A percentile compares a stretch with the other conserved stretches of the same genome.
Evolutionary conservation across 2,329 filamentous ascomycete genomes (phyloP).

Genomic region (Elsinoe necatrix): DNA sequence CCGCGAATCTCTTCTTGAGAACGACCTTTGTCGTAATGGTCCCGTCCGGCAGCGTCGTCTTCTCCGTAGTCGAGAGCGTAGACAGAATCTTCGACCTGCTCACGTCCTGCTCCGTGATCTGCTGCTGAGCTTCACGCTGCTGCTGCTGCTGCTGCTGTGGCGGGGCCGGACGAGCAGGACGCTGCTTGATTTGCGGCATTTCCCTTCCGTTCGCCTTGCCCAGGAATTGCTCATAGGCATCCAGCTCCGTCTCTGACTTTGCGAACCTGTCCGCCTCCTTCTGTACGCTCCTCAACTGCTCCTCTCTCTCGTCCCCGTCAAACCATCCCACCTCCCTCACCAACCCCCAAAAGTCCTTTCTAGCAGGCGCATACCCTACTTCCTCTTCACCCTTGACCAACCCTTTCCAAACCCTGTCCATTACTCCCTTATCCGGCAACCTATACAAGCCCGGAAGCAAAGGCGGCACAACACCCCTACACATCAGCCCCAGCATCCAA

Average conservation of each 20-base stretch:
- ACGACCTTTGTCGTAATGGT: constrained; percentile 49
- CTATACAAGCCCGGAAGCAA: constrained; percentile 23
- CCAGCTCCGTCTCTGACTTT: constrained; percentile 39
- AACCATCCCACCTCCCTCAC: constrained; percentile 19
- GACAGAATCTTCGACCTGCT: constrained; percentile 37
- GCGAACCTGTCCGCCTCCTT: constrained; percentile 17
- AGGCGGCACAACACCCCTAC: constrained; percentile 29
- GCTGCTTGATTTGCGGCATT: not conserved
- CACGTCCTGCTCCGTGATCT: constrained; percentile 1
- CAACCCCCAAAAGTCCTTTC: constrained; percentile 18
- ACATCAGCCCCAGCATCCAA: constrained; percentile 31
- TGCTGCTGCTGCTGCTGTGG: not conserved
- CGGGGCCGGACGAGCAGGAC: not conserved
- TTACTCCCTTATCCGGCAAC: constrained; percentile 15
- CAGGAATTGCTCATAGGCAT: constrained; percentile 45
- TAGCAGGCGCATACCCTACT: constrained; percentile 14
- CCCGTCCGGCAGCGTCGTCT: constrained; percentile 47
- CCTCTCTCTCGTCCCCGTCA: constrained; percentile 15
- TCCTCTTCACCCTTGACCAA: constrained; percentile 15
- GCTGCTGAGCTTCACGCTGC: not conserved
- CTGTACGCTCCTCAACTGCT: constrained; percentile 5
- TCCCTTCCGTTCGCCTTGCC: constrained; percentile 16
- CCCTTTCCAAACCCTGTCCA: constrained; percentile 16
- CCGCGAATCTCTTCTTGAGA: constrained; percentile 50
- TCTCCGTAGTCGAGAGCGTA: constrained; percentile 50